Conservation (phyloP, 345 rosid genomes). For the Pistacia vera region DNA sequence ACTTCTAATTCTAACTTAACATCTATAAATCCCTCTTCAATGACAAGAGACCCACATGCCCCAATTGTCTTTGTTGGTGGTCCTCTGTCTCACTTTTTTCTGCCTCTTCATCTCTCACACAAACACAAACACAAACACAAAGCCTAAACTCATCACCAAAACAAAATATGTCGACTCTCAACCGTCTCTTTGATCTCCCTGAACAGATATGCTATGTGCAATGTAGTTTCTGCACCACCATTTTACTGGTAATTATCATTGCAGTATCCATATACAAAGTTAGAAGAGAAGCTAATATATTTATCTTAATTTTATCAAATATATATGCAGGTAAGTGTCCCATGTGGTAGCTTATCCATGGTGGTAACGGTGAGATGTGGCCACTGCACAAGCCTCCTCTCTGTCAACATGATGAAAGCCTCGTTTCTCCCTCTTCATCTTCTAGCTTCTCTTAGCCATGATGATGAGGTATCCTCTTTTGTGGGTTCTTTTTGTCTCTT, state of each 20-base stretch:
- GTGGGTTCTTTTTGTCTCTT: background rate
- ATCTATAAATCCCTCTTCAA: constrained; percentile 25
- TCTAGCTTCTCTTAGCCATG: constrained; percentile 63
- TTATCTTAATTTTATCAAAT: too few relatives aligned
- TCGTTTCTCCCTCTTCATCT: constrained; percentile 87
- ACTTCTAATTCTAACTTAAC: constrained; percentile 3
- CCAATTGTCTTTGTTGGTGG: background rate
- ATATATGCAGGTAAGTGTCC: constrained; percentile 79
- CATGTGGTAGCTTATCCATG: constrained; percentile 80
- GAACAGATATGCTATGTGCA: constrained; percentile 97
- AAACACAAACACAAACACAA: background rate
- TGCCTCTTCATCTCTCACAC: constrained; percentile 6
- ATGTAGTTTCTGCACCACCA: constrained; percentile 92
- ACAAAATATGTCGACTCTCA: constrained; percentile 53
- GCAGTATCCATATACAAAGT: too few relatives aligned
- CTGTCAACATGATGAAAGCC: constrained; percentile 87
- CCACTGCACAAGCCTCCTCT: constrained; percentile 90
- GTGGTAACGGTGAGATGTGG: constrained; percentile 97
- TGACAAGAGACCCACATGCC: constrained; percentile 24
- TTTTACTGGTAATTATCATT: constrained; percentile 62
- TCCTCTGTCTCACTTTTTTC: constrained; percentile 20
- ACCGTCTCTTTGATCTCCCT: constrained; percentile 70
- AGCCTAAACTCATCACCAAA: constrained; percentile 20
- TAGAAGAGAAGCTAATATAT: too few relatives aligned
- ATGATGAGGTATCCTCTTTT: constrained; percentile 36